These are phyloP conservation scores for Phytophthora citrophthora DNA, from an alignment of 352 stramenopile species.

Conservation along the genomic window DNA sequence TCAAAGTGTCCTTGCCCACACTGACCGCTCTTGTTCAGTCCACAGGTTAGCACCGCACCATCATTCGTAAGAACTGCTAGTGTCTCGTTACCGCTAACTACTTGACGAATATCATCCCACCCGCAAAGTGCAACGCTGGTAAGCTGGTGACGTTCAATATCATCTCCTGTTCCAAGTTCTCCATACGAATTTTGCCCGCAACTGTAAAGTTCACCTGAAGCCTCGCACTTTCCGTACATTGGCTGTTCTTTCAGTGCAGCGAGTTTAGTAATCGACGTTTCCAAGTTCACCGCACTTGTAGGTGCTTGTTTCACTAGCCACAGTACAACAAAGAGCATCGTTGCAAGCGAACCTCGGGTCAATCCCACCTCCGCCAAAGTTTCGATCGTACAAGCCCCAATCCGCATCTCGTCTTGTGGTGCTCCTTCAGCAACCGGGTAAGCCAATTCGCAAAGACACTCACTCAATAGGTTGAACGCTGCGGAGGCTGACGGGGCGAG, in stretches of 20 bases:
- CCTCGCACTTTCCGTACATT: slow-evolving; percentile 88
- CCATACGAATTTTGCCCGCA: slow-evolving; percentile 91
- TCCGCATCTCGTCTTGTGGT: slow-evolving; percentile 27
- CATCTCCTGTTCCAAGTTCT: slow-evolving; percentile 85
- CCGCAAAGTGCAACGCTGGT: slow-evolving; percentile 80
- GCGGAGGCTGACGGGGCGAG: slow-evolving; percentile 72
- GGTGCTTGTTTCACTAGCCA: slow-evolving; percentile 76
- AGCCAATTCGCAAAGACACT: slow-evolving; percentile 68
- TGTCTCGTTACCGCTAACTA: slow-evolving; percentile 86
- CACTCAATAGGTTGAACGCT: slow-evolving; percentile 78
- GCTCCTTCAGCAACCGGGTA: slow-evolving; percentile 3
- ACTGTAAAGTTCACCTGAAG: slow-evolving; percentile 85
- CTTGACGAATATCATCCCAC: slow-evolving; percentile 85
- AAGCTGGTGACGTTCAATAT: slow-evolving; percentile 82
- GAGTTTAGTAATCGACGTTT: slow-evolving; percentile 67
- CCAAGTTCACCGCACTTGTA: slow-evolving; percentile 54
- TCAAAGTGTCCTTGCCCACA: slow-evolving; percentile 90
- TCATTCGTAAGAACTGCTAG: slow-evolving; percentile 84
- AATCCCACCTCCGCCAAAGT: slow-evolving; percentile 80
- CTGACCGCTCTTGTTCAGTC: slow-evolving; percentile 89
- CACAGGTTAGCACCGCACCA: slow-evolving; percentile 81
- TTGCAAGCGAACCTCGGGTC: slow-evolving; percentile 73
- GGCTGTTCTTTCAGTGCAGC: slow-evolving; percentile 83
- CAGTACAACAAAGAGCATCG: slow-evolving; percentile 66
- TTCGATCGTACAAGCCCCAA: slow-evolving; percentile 70